These are phyloP conservation scores for Diutina catenulata DNA, from an alignment of 1,139 yeast species.

Conservation along the genomic window DNA sequence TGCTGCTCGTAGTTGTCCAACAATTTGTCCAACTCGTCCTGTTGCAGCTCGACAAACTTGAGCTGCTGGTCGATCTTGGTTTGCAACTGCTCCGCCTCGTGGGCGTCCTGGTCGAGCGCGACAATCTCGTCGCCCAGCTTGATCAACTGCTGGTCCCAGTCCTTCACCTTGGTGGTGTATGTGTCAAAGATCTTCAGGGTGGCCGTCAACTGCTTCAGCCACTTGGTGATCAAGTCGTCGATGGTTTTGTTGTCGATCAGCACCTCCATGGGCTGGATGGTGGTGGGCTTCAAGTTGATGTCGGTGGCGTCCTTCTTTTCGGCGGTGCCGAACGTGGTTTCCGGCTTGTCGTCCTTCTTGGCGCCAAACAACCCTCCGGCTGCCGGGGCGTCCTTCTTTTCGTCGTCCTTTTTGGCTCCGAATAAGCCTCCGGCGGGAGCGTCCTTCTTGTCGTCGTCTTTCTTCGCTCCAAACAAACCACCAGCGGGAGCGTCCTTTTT, in stretches of 20 bases:
- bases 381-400: not conserved
- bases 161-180: slow-evolving; percentile 10
- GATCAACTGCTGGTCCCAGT: slow-evolving; percentile 40
- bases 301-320: slow-evolving; percentile 11
- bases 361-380: not conserved
- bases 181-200: slow-evolving; percentile 64
- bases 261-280: slow-evolving; percentile 52
- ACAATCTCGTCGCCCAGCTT: slow-evolving; percentile 80
- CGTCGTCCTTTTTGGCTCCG: not conserved
- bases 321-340: not conserved
- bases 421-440: not conserved
- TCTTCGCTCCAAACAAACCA: not conserved
- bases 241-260: slow-evolving; percentile 83
- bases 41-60: slow-evolving; percentile 81
- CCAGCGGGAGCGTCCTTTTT: slow-evolving; percentile 3
- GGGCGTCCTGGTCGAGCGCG: slow-evolving; percentile 64
- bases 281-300: slow-evolving; percentile 25
- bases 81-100: slow-evolving; percentile 79
- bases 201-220: slow-evolving; percentile 78
- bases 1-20: slow-evolving; percentile 80
- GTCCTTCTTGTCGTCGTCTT: slow-evolving; percentile 1
- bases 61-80: slow-evolving; percentile 78
- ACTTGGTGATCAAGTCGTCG: slow-evolving; percentile 84
- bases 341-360: not conserved
- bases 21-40: slow-evolving; percentile 76